phyloP scores from a whole-genome alignment of 257 asterid genomes.

The Gentiana dahurica region DNA sequence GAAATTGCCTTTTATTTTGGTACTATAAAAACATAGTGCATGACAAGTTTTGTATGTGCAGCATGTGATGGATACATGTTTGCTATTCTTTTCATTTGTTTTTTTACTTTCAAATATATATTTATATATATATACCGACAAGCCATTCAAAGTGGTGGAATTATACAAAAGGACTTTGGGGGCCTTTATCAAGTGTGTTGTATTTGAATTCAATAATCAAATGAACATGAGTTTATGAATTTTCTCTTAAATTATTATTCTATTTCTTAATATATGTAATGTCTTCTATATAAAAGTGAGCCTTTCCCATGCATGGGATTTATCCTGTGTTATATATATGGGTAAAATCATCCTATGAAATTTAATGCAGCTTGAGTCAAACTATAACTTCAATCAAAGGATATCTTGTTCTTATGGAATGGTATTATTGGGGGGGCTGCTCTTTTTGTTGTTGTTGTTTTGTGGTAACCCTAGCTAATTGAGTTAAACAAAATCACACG shows the following conservation, averaged over 20 bases:
- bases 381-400: no score
- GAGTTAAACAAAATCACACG: no score
- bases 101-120: neutral
- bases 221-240: constrained; percentile 3
- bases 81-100: constrained; percentile 16
- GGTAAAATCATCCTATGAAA: no score
- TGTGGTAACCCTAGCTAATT: no score
- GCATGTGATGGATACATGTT: constrained; percentile 42
- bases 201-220: constrained; percentile 31
- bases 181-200: constrained; percentile 59
- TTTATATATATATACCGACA: constrained; percentile 18
- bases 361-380: no score
- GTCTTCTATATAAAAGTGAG: no score
- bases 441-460: constrained; percentile 44
- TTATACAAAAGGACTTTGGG: constrained; percentile 71
- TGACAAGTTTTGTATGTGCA: constrained; percentile 24
- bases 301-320: constrained; percentile 64
- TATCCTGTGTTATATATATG: constrained; percentile 38
- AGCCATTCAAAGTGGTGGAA: constrained; percentile 46
- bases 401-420: no score
- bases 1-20: constrained; percentile 20
- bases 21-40: constrained; percentile 35
- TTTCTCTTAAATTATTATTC: constrained; percentile 8
- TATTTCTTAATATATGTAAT: no score
- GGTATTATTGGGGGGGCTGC: constrained; percentile 26